Percentiles rank a stretch among this genome's conserved stretches.
Evolutionary conservation across 1,284 basidiomycete species (phyloP).

Genomic region (Mycena citricolor): DNA sequence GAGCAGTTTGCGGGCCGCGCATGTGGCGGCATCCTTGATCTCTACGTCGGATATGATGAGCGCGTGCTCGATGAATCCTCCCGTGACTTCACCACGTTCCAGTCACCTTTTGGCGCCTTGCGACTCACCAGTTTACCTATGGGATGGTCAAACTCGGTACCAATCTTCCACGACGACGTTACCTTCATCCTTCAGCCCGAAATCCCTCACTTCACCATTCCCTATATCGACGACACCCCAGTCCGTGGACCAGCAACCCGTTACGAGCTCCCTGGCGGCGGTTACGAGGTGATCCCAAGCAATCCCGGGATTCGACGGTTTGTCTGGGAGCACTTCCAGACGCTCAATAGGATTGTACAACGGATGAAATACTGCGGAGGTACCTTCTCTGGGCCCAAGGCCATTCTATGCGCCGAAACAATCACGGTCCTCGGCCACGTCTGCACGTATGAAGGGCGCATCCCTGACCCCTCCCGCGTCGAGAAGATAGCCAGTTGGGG

Average conservation of each 20-base stretch:
- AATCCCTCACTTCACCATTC: slow-evolving; percentile 25
- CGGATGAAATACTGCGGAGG: slow-evolving; percentile 15
- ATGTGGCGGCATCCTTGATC: slow-evolving; percentile 25
- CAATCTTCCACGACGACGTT: slow-evolving; percentile 31
- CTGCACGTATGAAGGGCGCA: slow-evolving; percentile 27
- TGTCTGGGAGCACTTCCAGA: slow-evolving; percentile 27
- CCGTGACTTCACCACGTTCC: slow-evolving; percentile 29
- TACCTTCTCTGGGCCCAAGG: slow-evolving; percentile 29
- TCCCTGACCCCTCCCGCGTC: slow-evolving; percentile 25
- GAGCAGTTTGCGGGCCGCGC: slow-evolving; percentile 23
- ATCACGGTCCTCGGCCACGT: slow-evolving; percentile 28
- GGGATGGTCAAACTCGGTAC: slow-evolving; percentile 34
- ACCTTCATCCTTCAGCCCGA: slow-evolving; percentile 29
- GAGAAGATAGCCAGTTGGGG: slow-evolving; percentile 25
- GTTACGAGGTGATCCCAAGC: slow-evolving; percentile 8
- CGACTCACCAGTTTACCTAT: slow-evolving; percentile 27
- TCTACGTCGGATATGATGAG: slow-evolving; percentile 27
- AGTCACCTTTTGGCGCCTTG: slow-evolving; percentile 26
- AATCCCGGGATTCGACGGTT: slow-evolving; percentile 27
- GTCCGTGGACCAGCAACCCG: slow-evolving; percentile 24
- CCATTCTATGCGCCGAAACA: slow-evolving; percentile 22
- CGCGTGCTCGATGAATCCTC: slow-evolving; percentile 16
- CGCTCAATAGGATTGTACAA: slow-evolving; percentile 9
- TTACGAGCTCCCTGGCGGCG: slow-evolving; percentile 25
- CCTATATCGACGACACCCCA: slow-evolving; percentile 30